phyloP scores from a whole-genome alignment of 306 rosid species.

The Fagus crenata region DNA sequence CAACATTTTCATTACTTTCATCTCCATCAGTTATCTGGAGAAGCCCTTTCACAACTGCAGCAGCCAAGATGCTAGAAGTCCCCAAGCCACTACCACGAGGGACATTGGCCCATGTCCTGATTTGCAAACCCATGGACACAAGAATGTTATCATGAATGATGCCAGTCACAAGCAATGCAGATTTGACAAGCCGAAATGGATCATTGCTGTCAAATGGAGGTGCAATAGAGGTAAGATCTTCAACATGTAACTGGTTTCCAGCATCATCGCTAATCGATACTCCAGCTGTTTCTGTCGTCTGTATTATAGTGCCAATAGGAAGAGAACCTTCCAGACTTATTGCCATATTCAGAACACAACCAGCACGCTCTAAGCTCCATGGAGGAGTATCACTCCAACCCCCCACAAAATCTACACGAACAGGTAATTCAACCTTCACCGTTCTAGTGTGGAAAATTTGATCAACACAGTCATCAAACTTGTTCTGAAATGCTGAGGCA shows the following conservation, averaged over 20 bases:
- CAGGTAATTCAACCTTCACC: conserved; percentile 79
- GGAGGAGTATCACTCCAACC: conserved; percentile 99
- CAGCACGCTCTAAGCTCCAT: conserved; percentile 96
- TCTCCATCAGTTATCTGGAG: conserved; percentile 76
- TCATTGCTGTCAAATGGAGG: conserved; percentile 75
- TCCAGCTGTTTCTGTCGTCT: conserved; percentile 57
- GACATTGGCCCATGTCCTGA: conserved; percentile 88
- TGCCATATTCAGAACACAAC: conserved; percentile 89
- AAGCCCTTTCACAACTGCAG: conserved; percentile 92
- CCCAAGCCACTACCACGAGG: conserved; percentile 99
- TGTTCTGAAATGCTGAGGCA: conserved; percentile 33
- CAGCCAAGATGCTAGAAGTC: conserved; percentile 93
- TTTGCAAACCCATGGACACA: conserved; percentile 63
- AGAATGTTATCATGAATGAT: conserved; percentile 58
- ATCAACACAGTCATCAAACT: conserved; percentile 24
- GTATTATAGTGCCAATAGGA: conserved; percentile 79
- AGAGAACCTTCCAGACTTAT: conserved; percentile 80
- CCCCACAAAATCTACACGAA: conserved; percentile 95
- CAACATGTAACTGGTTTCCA: conserved; percentile 58
- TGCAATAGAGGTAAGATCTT: conserved; percentile 59
- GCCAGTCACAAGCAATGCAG: conserved; percentile 83
- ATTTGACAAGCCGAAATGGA: conserved; percentile 85
- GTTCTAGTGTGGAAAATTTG: conserved; percentile 53
- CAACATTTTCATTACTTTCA: conserved; percentile 83
- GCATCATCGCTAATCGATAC: conserved; percentile 66